Base-by-base conservation (phyloP, 2,329 filamentous ascomycete species). In the Tolypocladium ovalisporum region DNA sequence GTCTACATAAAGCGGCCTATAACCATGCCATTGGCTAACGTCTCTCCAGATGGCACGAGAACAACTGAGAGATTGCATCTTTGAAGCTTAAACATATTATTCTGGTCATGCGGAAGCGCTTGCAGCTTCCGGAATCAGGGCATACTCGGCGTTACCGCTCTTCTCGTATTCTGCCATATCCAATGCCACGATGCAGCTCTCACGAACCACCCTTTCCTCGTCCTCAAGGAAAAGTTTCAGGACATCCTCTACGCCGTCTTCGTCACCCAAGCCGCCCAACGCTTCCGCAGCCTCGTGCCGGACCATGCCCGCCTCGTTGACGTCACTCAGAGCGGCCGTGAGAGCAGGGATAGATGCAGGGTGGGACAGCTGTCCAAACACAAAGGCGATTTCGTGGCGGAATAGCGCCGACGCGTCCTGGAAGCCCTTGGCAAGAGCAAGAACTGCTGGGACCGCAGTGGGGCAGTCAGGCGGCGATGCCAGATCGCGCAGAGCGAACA, bases 131-230 rank as follows among this genome's bases (percentile, higher is more conserved):
- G 92, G 93, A 63, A 97, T 87, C 67, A 96, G 81, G 52, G 94
- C 94, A 77, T 99, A 99, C 70, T 99, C 92, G 36, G 85, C 77
- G 73, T 96, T 85, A 47, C 89, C 89, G 64, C 85, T 89, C 77
- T 89, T 90, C 79, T 99, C 94, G 68, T 90, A 97, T 69, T 97
- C 93, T 13, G 92, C 94, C 90, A 99, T 99, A 72, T 99, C 94
- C 63, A 99, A 79, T 51, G 94, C 94, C 57, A 99, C 94, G 65
- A 97, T 85, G 42, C 96, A 86, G 72, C 93, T 97, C 69, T 99
- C 94, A 59, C 91, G 84, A 47, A 99, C 94, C 7, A 99, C 92
- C 71, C 89, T 85, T 73, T 97, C 93, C 60, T 90, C 85, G 71
- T 99, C 95, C 62, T 96, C 77, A 62, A 97, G 75, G 74, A 97